Percentiles rank a stretch among this genome's conserved stretches.
Conservation (phyloP, 768 basidiomycete genomes). For the Tricholoma flavovirens region DNA sequence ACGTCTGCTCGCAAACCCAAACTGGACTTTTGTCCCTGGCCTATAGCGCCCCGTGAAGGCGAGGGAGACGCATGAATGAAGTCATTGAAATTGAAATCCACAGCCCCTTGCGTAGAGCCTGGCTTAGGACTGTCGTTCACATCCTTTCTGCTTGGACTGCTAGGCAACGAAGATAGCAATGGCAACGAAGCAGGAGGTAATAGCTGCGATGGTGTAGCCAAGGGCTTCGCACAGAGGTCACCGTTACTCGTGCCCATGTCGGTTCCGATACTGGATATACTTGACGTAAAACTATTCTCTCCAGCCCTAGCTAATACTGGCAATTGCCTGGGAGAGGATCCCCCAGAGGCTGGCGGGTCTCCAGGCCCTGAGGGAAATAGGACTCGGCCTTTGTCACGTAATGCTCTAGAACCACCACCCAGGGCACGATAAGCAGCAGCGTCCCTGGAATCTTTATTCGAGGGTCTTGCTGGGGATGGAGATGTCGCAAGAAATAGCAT, state of each 20-base stretch:
- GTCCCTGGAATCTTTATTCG: conserved; percentile 50
- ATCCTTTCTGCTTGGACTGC: conserved; percentile 20
- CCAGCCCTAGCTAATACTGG: conserved; percentile 21
- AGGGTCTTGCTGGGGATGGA: conserved; percentile 68
- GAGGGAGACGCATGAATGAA: conserved; percentile 72
- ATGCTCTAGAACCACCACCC: conserved; percentile 37
- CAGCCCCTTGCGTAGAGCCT: conserved; percentile 27
- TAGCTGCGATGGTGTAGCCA: conserved; percentile 18
- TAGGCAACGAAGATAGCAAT: conserved; percentile 14
- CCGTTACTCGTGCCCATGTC: conserved; percentile 16
- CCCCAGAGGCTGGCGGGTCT: conserved; percentile 10
- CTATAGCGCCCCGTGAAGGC: conserved; percentile 33
- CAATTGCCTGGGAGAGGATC: conserved; percentile 7
- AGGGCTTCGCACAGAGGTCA: conserved; percentile 1
- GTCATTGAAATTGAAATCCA: conserved; percentile 62
- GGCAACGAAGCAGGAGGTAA: conserved; percentile 30
- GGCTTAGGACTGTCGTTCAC: conserved; percentile 27
- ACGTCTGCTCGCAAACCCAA: conserved; percentile 55
- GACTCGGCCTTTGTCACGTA: conserved; percentile 62
- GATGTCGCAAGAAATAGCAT: conserved; percentile 84
- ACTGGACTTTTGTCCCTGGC: conserved; percentile 33
- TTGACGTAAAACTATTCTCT: conserved; percentile 36
- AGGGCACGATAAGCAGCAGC: conserved; percentile 52
- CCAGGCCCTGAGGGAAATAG: conserved; percentile 48
- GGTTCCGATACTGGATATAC: conserved; percentile 32